Evolutionary conservation across 2,329 filamentous ascomycete species (phyloP), one percentile per base, ranked within the genome.

Genomic region (Biscogniauxia mediterranea): DNA sequence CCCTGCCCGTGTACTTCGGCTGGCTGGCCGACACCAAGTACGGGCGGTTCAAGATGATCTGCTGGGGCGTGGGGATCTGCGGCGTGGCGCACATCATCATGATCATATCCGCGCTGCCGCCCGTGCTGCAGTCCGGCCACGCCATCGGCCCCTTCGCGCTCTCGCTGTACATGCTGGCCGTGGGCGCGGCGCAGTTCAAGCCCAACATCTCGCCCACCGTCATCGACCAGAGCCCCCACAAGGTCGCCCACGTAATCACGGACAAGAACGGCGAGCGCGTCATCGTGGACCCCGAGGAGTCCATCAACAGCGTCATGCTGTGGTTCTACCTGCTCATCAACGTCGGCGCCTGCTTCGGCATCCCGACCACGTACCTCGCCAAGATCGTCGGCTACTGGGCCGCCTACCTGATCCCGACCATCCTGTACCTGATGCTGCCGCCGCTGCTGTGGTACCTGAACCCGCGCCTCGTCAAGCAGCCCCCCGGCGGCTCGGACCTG

Each of bases 171-270:
- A 76, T 80, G 52, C 74, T 82, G 0, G 73, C 78, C 19, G 72
- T 91, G 6, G 89, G 89, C 38, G 89, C 89, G 1, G 89, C 75
- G 58, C 76, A 79, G 70, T 91, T 92, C 80, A 93, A 92, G 77
- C 78, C 87, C 50, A 92, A 91, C 66, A 87, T 93, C 49, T 85
- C 86, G 0, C 86, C 88, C 0, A 79, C 89, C 5, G 81, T 91
- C 32, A 85, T 88, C n/a, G 88, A 91, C 66, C 88, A 91, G 71
- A 84, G 86, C 69, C 80, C 77, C 8, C 81, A 83, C 46, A 84
- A 84, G 25, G 80, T 81, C 46, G 79, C 82, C 13, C 80, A 79
- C 53, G 79, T 88, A 52, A 76, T 81, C 59, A 83, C 79, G 6
- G 72, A 83, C 2, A 72, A 73, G 61, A 83, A 76, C 1, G 88